Evolutionary conservation across 441 rosid species (phyloP), one percentile per base, ranked within the genome.

Genomic region (Capsella rubella): DNA sequence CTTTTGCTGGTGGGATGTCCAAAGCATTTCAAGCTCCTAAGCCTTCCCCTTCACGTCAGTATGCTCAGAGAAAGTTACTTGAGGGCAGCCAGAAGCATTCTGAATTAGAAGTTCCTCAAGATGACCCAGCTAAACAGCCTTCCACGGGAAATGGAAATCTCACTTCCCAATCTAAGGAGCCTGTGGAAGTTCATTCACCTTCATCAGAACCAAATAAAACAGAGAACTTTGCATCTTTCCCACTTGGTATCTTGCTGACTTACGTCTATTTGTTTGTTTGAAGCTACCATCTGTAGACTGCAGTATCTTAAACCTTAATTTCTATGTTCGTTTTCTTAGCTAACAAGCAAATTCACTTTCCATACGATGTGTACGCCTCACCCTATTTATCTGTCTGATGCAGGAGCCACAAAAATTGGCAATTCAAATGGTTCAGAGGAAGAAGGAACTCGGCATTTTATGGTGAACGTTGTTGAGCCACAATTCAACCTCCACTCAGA

Each of bases 401-500:
- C 69, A 59, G 78, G 50, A 64, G 81, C 86, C 82, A 89, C 74
- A 47, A 82, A 81, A 67, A 79, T 76, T 84, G 89, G 84, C 66
- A 82, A 43, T 73, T 45, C 63, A 57, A 82, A 83, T 82, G 95
- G 85, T 78, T 57, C 82, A 50, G 92, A 89, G 79, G 90, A 89
- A 80, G 99, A 85, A 40, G 99, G 97, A 58, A 93, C 93, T 73
- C 85, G 87, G 56, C 92, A 88, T 81, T 93, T 90, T 75, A 90
- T 91, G 99, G 99, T 96, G 76, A 93, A 96, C 77, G 97, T 96
- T 76, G 84, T 90, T 71, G 97, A 89, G 87, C 99, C 99, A 40
- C 99, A 96, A 78, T 96, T 96, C 83, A 96, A 96, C 88, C 99
- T 96, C 72, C 99, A 96, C 66, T 91, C 99, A 5, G 98, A 90